A percentile compares a stretch with the other conserved stretches of the same genome.
Conservation (phyloP, 1,284 basidiomycete genomes). For the Tylopilus sp. region DNA sequence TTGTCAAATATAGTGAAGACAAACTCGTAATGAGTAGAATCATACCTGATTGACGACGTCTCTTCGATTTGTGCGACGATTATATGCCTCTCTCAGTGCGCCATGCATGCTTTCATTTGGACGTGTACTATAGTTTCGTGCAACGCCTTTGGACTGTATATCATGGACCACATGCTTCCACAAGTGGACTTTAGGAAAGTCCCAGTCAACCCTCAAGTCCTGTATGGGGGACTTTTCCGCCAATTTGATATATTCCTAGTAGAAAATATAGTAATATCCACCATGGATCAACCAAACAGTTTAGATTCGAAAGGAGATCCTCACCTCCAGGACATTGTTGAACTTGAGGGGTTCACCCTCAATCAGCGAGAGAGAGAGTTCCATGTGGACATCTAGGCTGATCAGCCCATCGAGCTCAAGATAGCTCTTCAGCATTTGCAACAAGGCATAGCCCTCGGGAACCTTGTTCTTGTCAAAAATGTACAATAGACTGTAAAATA, state of each 20-base stretch:
- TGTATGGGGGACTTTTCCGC: fast-evolving
- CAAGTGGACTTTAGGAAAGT: neutral
- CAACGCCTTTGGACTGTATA: neutral
- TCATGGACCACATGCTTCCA: neutral
- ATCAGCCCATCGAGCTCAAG: neutral
- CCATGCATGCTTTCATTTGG: neutral
- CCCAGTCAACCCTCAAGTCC: neutral
- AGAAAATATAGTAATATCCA: too few species aligned
- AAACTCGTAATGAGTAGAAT: neutral
- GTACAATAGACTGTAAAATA: neutral
- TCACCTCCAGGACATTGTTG: neutral
- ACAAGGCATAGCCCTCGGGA: neutral
- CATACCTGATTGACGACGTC: neutral
- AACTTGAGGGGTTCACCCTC: neutral
- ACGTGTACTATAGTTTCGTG: neutral
- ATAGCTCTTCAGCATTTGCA: neutral
- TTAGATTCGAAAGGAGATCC: neutral
- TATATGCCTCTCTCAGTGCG: neutral
- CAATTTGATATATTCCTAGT: neutral
- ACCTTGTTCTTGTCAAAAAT: neutral
- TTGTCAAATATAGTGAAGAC: too few species aligned
- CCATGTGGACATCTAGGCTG: neutral
- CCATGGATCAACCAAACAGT: too few species aligned
- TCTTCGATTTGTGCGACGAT: neutral
- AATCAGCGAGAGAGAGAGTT: neutral